Evolutionary conservation across 1,139 yeast species (phyloP), one percentile per base, ranked within the genome.

Genomic region (Yamadazyma spencermartinsiae): DNA sequence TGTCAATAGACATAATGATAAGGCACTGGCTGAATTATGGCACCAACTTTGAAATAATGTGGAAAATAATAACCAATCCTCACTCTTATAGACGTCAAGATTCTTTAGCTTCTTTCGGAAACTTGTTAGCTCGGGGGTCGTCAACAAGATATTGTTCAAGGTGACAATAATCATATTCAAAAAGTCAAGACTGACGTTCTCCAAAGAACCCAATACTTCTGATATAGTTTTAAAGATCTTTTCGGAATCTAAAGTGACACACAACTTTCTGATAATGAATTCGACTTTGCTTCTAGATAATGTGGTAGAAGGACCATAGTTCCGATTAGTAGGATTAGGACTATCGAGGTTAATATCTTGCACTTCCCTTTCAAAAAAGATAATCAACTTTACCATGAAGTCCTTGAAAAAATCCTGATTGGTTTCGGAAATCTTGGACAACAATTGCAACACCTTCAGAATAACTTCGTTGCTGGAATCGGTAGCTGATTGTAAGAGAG

Each of bases 41-140:
- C 96, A 83, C 98, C 98, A 94, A 41, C 95, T 82, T 53, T 79
- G 82, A 63, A 92, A 94, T 39, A 94, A 68, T 0, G 83, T 72
- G 13, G 86, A 76, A 59, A 94, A 94, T 37, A 90, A 69, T 21
- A 73, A 62, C 71, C 85, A 81, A 41, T 89, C 96, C 34, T 82
- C 86, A 6, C 63, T 43, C 40, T 67, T 68, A 39, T 73, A 70
- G 3, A 63, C 58, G 38, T 72, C 78, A 31, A 74, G 58, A 37
- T 56, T 66, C 44, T 70, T 80, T 36, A 92, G 66, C 52, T 86
- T 79, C 45, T 78, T 80, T 37, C 98, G 75, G 49, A 92, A 71
- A 1, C 73, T 72, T 0, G 79, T 65, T 36, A 94, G 68, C 54
- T 92, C 98, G 2, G 87, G 88, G 0, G 96, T 85, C 2, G 96